A percentile compares a stretch with the other conserved stretches of the same genome.
Evolutionary conservation across 2,329 filamentous ascomycete genomes (phyloP).

Genomic region (Nigrospora osmanthi): DNA sequence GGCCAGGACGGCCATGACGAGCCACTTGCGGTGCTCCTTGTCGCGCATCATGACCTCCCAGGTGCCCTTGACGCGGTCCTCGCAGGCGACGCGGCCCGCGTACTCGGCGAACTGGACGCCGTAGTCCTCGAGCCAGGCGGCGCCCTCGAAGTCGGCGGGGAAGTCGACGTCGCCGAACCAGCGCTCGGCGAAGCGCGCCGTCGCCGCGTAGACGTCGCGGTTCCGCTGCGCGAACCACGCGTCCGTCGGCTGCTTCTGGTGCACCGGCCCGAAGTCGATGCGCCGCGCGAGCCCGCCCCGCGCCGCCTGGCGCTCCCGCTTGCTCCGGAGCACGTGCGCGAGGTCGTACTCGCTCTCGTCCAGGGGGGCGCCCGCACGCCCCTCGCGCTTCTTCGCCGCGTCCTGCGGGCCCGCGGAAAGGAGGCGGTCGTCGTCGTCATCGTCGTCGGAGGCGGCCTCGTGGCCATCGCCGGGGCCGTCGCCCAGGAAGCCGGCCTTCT

Average conservation of each 20-base stretch:
- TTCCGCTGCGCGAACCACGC: conserved; percentile 16
- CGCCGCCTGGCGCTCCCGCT: neutral
- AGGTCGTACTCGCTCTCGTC: neutral
- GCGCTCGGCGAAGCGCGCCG: conserved; percentile 12
- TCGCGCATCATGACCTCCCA: conserved; percentile 26
- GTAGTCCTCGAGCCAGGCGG: conserved; percentile 16
- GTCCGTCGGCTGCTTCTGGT: conserved; percentile 14
- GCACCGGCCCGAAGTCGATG: conserved; percentile 13
- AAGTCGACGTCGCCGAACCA: conserved; percentile 18
- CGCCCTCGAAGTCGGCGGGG: conserved; percentile 9
- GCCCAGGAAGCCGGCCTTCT: neutral
- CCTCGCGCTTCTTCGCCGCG: no score
- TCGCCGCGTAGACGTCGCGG: conserved; percentile 15
- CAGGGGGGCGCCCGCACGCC: no score
- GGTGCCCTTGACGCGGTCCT: conserved; percentile 22
- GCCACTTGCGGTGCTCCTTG: conserved; percentile 18
- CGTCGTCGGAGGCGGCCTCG: neutral
- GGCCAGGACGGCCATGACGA: conserved; percentile 26
- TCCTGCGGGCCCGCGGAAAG: no score
- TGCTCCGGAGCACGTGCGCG: neutral
- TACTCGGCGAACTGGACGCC: conserved; percentile 25
- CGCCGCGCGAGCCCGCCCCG: conserved; percentile 11
- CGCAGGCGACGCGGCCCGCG: conserved; percentile 20
- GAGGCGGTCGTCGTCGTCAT: neutral
- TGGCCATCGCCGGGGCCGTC: no score